Evolutionary conservation across 2,329 filamentous ascomycete genomes (phyloP), one percentile per base, ranked within the genome.

Genomic region (Hirsutella minnesotensis): DNA sequence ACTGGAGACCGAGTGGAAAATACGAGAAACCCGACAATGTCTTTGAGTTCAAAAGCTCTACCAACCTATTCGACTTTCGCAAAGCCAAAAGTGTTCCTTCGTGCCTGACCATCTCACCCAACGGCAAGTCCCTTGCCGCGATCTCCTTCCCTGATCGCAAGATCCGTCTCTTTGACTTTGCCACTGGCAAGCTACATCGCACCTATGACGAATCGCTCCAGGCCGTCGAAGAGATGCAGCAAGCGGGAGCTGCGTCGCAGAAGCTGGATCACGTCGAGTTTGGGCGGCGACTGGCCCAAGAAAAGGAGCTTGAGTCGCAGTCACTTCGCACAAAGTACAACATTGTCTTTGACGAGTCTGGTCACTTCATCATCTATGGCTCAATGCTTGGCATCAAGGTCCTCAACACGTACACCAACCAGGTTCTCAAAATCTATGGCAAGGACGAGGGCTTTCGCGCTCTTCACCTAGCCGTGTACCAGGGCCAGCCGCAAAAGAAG

Each of bases 11-110:
- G 0, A 77, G 75, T 48, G 80, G 77, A 2, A 79, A 70, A 33
- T 95, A 87, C 59, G 87, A 94, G 55, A 95, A 96, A 62, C 92
- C 92, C 0, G 81, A 88, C 51, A 87, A 79, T 41, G 88, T 98
- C 16, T 98, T 94, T 59, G 76, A 86, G 51, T 86, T 88, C 66
- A 98, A 98, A 65, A 94, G 87, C 57, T 82, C 85, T 1, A 98
- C 92, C 3, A 92, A 86, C 55, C 72, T 98, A 1, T 98, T 96
- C 56, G 90, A 95, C 42, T 96, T 98, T 68, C 96, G 94, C 57
- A 96, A 95, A 64, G 77, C 86, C 40, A 96, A 95, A 61, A 85
- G 88, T 0, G 76, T 83, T 1, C 89, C 90, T 0, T 78, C 81
- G 4, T 86, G 85, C 10, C 69, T 98, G 39, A 86, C 84, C 0